Percentiles rank a stretch among this genome's conserved stretches.
phyloP scores from a whole-genome alignment of 2,329 filamentous ascomycete species.

The Xylariaceae sp. region DNA sequence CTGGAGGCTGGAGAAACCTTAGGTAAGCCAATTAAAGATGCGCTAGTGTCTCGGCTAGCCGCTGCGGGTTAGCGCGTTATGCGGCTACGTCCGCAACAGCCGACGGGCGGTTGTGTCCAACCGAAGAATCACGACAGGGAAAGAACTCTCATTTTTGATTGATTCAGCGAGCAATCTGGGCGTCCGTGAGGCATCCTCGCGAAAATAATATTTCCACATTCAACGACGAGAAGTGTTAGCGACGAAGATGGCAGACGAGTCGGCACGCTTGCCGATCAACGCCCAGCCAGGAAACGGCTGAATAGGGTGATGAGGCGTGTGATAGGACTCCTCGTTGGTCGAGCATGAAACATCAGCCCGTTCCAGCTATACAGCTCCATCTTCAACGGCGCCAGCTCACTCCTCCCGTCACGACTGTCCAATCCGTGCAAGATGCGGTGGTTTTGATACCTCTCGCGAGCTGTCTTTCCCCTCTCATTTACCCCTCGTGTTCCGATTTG shows the following conservation, averaged over 20 bases:
- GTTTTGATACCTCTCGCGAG: too few species aligned
- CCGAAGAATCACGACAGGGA: too few species aligned
- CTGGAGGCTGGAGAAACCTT: neutral
- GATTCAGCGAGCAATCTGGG: neutral
- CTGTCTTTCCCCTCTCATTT: neutral
- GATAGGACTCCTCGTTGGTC: neutral
- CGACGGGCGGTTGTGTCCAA: neutral
- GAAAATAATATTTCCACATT: neutral
- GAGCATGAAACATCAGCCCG: neutral
- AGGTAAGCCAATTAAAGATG: neutral
- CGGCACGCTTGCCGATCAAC: neutral
- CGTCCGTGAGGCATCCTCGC: neutral
- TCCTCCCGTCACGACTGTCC: neutral
- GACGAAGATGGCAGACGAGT: neutral
- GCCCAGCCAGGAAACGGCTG: too few species aligned
- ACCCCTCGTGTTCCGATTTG: neutral
- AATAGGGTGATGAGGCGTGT: neutral
- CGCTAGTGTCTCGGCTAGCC: too few species aligned
- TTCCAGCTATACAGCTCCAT: neutral
- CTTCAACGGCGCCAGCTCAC: neutral
- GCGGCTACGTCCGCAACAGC: neutral
- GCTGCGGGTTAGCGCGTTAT: neutral
- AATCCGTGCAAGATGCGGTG: too few species aligned
- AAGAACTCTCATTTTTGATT: neutral
- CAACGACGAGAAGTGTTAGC: neutral